Base-by-base conservation (phyloP, 2,329 filamentous ascomycete genomes). In the Ceratocystis cubensis region DNA sequence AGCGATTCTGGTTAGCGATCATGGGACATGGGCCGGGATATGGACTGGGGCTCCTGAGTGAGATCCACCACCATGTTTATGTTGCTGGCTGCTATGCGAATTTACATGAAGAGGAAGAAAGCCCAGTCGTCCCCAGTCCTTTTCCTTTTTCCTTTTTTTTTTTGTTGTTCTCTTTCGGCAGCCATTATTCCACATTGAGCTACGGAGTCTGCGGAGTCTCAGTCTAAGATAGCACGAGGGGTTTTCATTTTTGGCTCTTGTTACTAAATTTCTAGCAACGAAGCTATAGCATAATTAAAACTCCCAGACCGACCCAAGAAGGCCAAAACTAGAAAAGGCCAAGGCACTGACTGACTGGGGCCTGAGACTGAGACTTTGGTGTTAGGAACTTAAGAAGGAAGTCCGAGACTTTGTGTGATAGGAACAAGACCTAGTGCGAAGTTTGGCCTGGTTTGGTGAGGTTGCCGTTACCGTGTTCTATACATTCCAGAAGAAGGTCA, bases 1-100 rank as follows among this genome's bases (percentile, higher is more conserved):
- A 37, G 56, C 6, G 56, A 59, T 37, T 37, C 48, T 59, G 56
- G n/a, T 10, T 59, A 30, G 56, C 33, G 56, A 59, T 59, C 56
- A 59, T 59, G 17, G 25, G 28, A 33, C 53, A n/a, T 8, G 53
- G 53, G 8, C 28, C 13, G 33, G 53, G 13, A 20, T n/a, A 4
- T n/a, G 28, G 17, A 59, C 53, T 30, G n/a, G 56, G 53, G 53
- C 53, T 37, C 33, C 30, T 57, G 25, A 37, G 30, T 59, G 28
- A 37, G 30, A 59, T 59, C 28, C 33, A 8, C 28, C 28, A 59
- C 56, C 56, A 59, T 59, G 15, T 37, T 59, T 3, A 10, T 59
- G 53, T 57, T 57, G 53, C 33, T 37, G 33, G 33, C 33, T 28
- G 25, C 50, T 13, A 57, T 57, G 53, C 53, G 25, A 57, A 30